Base-by-base conservation (phyloP, 163 green algal genomes). In the Prototheca wickerhamii region DNA sequence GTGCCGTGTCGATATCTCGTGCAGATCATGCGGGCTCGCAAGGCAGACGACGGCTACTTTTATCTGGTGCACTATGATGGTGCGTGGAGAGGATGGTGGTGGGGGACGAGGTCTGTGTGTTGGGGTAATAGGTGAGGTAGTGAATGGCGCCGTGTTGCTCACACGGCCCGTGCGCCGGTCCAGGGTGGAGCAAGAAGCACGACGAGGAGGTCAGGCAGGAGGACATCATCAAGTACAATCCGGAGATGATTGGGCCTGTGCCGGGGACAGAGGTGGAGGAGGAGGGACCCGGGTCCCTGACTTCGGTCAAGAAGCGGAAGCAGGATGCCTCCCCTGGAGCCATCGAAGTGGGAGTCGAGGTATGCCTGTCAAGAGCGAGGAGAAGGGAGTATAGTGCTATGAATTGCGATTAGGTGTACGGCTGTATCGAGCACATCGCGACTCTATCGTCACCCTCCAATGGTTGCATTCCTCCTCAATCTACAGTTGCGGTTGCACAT, bases 401-500 rank as follows among this genome's bases (percentile, higher is more conserved):
- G n/a, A n/a, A n/a, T n/a, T n/a, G n/a, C n/a, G n/a, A n/a, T n/a
- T n/a, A n/a, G n/a, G n/a, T n/a, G n/a, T n/a, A n/a, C n/a, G n/a
- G n/a, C n/a, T n/a, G n/a, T n/a, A n/a, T n/a, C n/a, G n/a, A n/a
- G n/a, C n/a, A n/a, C n/a, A n/a, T n/a, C n/a, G n/a, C n/a, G n/a
- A n/a, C n/a, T n/a, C n/a, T n/a, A n/a, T n/a, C n/a, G n/a, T n/a
- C n/a, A n/a, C n/a, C n/a, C n/a, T n/a, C n/a, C 37, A 44, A 44
- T 10, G 10, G 15, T 15, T 8, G 5, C 44, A 28, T 26, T 53
- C 18, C 44, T 18, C 21, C 17, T 25, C 44, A 12, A 23, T 25
- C 15, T 46, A 55, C 65, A 73, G 44, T 31, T 79, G 31, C 66
- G 72, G 25, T 67, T 75, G n/a, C 49, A 59, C 29, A 74, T 79